phyloP scores from a whole-genome alignment of 441 rosid genomes.

The Macaranga tanarius region DNA sequence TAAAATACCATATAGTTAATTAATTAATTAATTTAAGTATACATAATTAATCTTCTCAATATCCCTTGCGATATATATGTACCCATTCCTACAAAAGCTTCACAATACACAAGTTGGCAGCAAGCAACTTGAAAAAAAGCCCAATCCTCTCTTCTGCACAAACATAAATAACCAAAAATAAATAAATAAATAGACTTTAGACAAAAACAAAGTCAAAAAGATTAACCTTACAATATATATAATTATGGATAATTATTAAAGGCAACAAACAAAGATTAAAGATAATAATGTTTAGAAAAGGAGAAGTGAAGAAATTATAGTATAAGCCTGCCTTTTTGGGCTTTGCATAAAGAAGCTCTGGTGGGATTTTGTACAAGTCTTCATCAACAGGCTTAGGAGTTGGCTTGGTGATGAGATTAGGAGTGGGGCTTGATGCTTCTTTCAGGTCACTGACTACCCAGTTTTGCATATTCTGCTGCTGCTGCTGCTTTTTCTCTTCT shows the following conservation, averaged over 20 bases:
- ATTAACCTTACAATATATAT: not conserved
- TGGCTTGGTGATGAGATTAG: conserved; percentile 25
- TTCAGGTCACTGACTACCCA: conserved; percentile 33
- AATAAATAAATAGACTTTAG: not conserved
- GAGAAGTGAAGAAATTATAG: not conserved
- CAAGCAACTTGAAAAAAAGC: conserved; percentile 65
- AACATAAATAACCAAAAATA: not conserved
- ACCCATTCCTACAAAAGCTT: conserved; percentile 15
- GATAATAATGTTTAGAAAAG: not conserved
- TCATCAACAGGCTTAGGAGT: conserved; percentile 79
- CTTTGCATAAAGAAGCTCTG: conserved; percentile 59
- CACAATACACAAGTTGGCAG: conserved; percentile 50
- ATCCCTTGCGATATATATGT: not conserved
- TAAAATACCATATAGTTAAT: not conserved
- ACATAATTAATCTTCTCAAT: not conserved
- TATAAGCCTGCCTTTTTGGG: conserved; percentile 45
- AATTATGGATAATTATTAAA: not conserved
- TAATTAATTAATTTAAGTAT: not conserved
- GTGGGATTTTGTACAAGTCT: conserved; percentile 85
- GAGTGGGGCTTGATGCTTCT: conserved; percentile 36
- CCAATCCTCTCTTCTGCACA: conserved; percentile 61
- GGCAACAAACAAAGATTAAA: not conserved
- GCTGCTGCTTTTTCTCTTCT: conserved; percentile 34
- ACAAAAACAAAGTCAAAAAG: not conserved
- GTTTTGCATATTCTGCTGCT: not conserved